A percentile compares a stretch with the other conserved stretches of the same genome.
These are phyloP conservation scores for Chlorella sp. DNA, from an alignment of 139 green algal genomes.

Conservation along the genomic window DNA sequence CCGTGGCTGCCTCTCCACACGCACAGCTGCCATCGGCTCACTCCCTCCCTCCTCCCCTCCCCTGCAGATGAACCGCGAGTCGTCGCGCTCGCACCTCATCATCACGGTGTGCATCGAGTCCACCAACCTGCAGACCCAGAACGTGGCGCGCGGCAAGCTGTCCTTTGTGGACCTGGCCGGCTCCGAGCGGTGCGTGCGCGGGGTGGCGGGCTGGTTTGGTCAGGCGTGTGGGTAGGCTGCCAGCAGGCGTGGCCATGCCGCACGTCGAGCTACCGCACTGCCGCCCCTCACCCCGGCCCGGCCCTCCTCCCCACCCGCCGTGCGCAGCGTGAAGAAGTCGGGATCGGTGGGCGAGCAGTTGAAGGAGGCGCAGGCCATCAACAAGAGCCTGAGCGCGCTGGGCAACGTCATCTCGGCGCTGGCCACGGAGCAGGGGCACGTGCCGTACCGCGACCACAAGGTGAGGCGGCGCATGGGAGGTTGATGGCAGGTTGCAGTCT, in stretches of 20 bases:
- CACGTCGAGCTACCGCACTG: too few species aligned
- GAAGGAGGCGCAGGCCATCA: slow-evolving; percentile 99
- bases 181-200: slow-evolving; percentile 77
- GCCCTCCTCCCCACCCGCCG: too few species aligned
- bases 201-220: neutral
- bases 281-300: neutral
- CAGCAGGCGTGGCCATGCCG: too few species aligned
- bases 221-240: neutral
- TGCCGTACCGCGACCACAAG: slow-evolving; percentile 97
- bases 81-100: slow-evolving; percentile 92
- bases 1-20: too few species aligned
- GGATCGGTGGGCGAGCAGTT: slow-evolving; percentile 88
- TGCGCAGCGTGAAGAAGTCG: slow-evolving; percentile 93
- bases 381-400: slow-evolving; percentile 96
- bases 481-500: neutral
- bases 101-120: slow-evolving; percentile 91
- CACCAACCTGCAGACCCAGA: slow-evolving; percentile 96
- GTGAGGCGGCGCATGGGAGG: neutral
- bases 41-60: neutral
- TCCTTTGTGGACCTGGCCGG: slow-evolving; percentile 97
- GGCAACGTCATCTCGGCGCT: slow-evolving; percentile 97
- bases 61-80: slow-evolving; percentile 89
- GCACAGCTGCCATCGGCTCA: neutral
- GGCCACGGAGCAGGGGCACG: slow-evolving; percentile 78
- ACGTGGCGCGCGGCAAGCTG: slow-evolving; percentile 89